phyloP scores from a whole-genome alignment of 2,329 filamentous ascomycete species.

The Fusarium cicatricum region DNA sequence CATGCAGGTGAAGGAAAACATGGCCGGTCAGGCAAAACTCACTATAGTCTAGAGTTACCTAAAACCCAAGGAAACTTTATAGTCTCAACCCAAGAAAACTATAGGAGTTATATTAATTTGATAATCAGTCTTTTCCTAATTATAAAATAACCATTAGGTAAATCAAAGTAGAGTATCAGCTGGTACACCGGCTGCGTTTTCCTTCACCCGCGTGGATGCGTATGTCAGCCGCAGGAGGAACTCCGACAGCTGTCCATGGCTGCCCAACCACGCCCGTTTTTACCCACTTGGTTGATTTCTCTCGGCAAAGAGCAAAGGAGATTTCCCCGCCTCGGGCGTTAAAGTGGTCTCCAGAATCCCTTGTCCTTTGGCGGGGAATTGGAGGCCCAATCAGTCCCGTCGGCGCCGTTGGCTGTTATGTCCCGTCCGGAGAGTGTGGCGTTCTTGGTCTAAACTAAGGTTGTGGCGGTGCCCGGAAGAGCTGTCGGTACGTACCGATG shows the following conservation, averaged over 20 bases:
- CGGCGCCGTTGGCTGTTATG: not conserved
- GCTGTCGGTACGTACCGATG: conserved; percentile 16
- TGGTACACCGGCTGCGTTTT: too few relatives aligned
- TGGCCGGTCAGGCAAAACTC: too few relatives aligned
- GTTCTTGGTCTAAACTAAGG: not conserved
- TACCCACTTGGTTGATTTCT: not conserved
- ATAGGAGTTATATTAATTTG: too few relatives aligned
- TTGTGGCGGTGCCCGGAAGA: conserved; percentile 22
- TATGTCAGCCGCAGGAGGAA: not conserved
- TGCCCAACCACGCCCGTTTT: conserved; percentile 24
- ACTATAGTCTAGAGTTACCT: too few relatives aligned
- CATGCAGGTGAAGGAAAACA: too few relatives aligned
- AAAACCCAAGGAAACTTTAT: too few relatives aligned
- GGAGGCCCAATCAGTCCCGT: conserved; percentile 4
- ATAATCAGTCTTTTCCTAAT: too few relatives aligned
- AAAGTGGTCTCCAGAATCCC: not conserved
- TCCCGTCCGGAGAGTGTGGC: not conserved
- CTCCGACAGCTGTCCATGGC: not conserved
- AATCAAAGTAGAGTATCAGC: too few relatives aligned
- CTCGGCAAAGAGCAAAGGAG: not conserved
- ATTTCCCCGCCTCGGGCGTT: conserved; percentile 11
- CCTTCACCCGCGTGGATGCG: too few relatives aligned
- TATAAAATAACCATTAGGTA: too few relatives aligned
- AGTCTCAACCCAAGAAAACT: too few relatives aligned
- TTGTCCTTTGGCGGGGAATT: conserved; percentile 7